These are phyloP conservation scores for Coleophoma cylindrospora DNA, from an alignment of 2,329 filamentous ascomycete genomes.

Conservation along the genomic window DNA sequence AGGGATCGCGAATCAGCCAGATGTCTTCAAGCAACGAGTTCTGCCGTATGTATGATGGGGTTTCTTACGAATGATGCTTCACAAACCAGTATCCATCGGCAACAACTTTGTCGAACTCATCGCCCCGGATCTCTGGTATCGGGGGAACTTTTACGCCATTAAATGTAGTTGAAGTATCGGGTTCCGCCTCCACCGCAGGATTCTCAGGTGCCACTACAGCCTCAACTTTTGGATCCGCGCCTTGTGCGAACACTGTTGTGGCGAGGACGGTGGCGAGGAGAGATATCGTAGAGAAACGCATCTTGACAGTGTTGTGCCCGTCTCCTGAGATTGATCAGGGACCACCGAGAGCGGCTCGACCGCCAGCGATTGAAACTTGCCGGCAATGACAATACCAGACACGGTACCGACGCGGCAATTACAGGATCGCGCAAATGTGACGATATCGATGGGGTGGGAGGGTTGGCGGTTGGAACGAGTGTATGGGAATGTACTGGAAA, in stretches of 20 bases:
- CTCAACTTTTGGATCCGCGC: conserved; percentile 12
- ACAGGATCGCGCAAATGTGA: no score
- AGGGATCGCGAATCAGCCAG: conserved; percentile 1
- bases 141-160: conserved; percentile 46
- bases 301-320: conserved; percentile 15
- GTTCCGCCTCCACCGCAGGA: conserved; percentile 11
- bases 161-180: conserved; percentile 34
- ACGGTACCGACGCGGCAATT: no score
- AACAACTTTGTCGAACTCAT: conserved; percentile 31
- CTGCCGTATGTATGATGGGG: not conserved
- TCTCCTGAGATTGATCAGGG: conserved; percentile 11
- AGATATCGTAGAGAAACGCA: conserved; percentile 23
- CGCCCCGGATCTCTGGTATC: conserved; percentile 40
- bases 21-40: not conserved
- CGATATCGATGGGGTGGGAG: no score
- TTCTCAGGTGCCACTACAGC: conserved; percentile 22
- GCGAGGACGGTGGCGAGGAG: conserved; percentile 19
- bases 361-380: no score
- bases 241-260: conserved; percentile 16
- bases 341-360: not conserved
- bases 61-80: conserved; percentile 26
- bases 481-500: no score
- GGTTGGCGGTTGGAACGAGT: no score
- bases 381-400: no score
- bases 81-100: conserved; percentile 28